phyloP scores from a whole-genome alignment of 129 eudicot species.

The Escallonia rubra region DNA sequence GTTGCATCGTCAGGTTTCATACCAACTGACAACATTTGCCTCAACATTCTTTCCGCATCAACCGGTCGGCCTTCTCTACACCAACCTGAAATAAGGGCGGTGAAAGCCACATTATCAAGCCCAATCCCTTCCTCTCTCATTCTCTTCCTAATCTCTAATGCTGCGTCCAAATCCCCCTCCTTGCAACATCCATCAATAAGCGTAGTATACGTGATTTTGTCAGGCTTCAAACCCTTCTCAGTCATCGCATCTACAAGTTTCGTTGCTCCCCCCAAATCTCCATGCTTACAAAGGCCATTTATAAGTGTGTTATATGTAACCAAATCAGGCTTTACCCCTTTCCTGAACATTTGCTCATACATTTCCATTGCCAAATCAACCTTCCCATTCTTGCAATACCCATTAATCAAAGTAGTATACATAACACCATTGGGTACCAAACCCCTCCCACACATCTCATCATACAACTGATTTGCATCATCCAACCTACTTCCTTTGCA shows the following conservation, averaged over 20 bases:
- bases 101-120: slow-evolving; percentile 77
- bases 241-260: slow-evolving; percentile 55
- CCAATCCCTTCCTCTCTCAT: slow-evolving; percentile 51
- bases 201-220: slow-evolving; percentile 68
- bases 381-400: slow-evolving; percentile 49
- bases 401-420: slow-evolving; percentile 70
- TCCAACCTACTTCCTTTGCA: slow-evolving; percentile 51
- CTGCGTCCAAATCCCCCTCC: slow-evolving; percentile 63
- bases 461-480: slow-evolving; percentile 52
- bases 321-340: slow-evolving; percentile 60
- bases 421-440: slow-evolving; percentile 69
- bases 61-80: slow-evolving; percentile 50
- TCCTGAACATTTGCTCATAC: slow-evolving; percentile 47
- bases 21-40: slow-evolving; percentile 58
- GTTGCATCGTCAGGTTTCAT: slow-evolving; percentile 61
- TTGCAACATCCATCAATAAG: slow-evolving; percentile 76
- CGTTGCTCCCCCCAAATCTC: slow-evolving; percentile 44
- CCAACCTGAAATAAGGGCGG: slow-evolving; percentile 72
- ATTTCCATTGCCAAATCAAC: slow-evolving; percentile 50
- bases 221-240: slow-evolving; percentile 57
- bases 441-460: slow-evolving; percentile 58
- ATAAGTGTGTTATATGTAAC: slow-evolving; percentile 66
- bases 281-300: slow-evolving; percentile 65
- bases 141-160: slow-evolving; percentile 36
- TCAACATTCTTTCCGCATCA: slow-evolving; percentile 59